These are phyloP conservation scores for Penicillium expansum DNA, from an alignment of 2,329 filamentous ascomycete species.

Conservation along the genomic window DNA sequence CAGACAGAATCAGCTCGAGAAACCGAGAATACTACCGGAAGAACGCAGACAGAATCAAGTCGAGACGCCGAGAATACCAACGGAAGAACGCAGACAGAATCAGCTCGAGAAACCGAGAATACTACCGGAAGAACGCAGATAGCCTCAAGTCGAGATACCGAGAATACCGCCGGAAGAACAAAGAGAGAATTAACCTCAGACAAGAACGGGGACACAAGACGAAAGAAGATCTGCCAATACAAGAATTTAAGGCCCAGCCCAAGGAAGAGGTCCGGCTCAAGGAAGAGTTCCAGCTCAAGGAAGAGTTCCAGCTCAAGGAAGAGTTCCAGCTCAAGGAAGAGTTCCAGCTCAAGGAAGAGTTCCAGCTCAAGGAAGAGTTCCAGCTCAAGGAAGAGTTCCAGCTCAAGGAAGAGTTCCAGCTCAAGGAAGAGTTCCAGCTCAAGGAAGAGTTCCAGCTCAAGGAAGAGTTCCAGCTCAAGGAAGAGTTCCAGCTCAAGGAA, in stretches of 20 bases:
- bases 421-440: too few species aligned
- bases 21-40: fast-evolving
- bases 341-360: not conserved
- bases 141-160: too few species aligned
- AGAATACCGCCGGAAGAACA: not conserved
- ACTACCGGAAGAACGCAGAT: too few species aligned
- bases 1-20: not conserved
- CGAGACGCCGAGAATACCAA: fast-evolving
- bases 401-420: not conserved
- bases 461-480: not conserved
- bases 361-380: fast-evolving
- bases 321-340: not conserved
- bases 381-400: not conserved
- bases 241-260: too few species aligned
- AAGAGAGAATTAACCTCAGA: too few species aligned
- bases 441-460: not conserved
- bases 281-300: too few species aligned
- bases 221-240: not conserved
- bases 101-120: too few species aligned
- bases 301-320: not conserved
- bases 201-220: not conserved
- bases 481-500: not conserved
- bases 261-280: not conserved
- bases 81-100: not conserved
- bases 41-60: not conserved